Evolutionary conservation across 768 basidiomycete genomes (phyloP).

Genomic region (Rhizopogon rudus): DNA sequence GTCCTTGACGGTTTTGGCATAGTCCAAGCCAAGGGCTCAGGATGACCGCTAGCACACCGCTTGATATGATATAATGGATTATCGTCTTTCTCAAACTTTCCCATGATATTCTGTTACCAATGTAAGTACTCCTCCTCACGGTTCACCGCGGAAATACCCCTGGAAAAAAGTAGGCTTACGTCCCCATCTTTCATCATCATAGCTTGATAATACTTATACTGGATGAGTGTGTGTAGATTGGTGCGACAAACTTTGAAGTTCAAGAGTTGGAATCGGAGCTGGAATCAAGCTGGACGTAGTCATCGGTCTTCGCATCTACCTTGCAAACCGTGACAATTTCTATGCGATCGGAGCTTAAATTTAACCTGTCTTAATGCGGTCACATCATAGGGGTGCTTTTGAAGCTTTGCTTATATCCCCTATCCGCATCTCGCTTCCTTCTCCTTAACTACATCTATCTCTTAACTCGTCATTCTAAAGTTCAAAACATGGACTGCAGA

Average conservation of each 20-base stretch:
- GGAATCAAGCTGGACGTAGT: constrained; percentile 18
- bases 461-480: too few species aligned
- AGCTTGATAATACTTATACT: constrained; percentile 15
- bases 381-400: too few species aligned
- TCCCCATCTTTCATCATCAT: constrained; percentile 19
- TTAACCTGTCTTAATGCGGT: too few species aligned
- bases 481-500: too few species aligned
- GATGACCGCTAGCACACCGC: neutral
- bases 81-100: constrained; percentile 7
- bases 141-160: constrained; percentile 6
- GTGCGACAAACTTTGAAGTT: constrained; percentile 22
- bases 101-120: constrained; percentile 9
- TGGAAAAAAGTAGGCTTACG: constrained; percentile 12
- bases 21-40: neutral
- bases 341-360: too few species aligned
- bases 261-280: constrained; percentile 22
- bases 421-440: too few species aligned
- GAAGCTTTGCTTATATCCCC: too few species aligned
- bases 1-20: constrained; percentile 16
- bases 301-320: constrained; percentile 2
- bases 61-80: constrained; percentile 15
- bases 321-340: too few species aligned
- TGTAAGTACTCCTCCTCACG: neutral
- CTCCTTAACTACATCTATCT: too few species aligned
- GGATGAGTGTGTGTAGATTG: constrained; percentile 24